These are phyloP conservation scores for Gossypium australe DNA, from an alignment of 345 rosid genomes.

Conservation along the genomic window DNA sequence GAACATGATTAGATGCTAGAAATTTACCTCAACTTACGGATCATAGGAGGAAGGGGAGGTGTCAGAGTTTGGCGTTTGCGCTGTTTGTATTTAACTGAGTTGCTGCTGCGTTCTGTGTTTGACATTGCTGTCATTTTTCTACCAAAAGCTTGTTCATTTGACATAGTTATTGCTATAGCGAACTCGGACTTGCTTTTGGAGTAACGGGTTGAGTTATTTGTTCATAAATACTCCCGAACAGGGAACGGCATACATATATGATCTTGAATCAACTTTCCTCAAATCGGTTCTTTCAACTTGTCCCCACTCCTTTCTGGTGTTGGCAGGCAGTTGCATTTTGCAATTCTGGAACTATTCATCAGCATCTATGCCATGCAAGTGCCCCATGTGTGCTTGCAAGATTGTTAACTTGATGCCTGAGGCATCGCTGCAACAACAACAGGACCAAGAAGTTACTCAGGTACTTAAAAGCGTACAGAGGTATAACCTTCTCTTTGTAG, in stretches of 20 bases:
- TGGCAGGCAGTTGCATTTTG: slow-evolving; percentile 71
- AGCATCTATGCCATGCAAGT: slow-evolving; percentile 72
- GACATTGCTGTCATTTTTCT: not conserved
- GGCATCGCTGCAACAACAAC: slow-evolving; percentile 36
- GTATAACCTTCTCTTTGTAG: slow-evolving; percentile 74
- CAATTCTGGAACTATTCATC: slow-evolving; percentile 85
- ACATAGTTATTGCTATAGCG: not conserved
- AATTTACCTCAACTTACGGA: not conserved
- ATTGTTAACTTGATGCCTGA: slow-evolving; percentile 57
- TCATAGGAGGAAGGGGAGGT: not conserved
- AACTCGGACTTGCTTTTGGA: not conserved
- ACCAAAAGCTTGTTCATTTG: not conserved
- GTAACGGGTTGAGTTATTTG: not conserved
- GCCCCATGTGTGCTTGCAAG: slow-evolving; percentile 71
- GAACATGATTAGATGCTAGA: not conserved
- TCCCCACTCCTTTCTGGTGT: not conserved
- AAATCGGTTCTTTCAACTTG: not conserved
- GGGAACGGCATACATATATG: not conserved
- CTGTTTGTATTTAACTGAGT: not conserved
- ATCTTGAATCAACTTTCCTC: not conserved
- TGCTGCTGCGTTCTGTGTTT: not conserved
- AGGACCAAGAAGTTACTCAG: slow-evolving; percentile 45
- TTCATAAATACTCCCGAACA: not conserved
- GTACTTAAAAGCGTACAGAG: slow-evolving; percentile 52
- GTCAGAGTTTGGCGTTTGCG: not conserved